Percentiles rank a stretch among this genome's conserved stretches.
These are phyloP conservation scores for Globisporangium parvum DNA, from an alignment of 352 stramenopile species.

Conservation along the genomic window DNA sequence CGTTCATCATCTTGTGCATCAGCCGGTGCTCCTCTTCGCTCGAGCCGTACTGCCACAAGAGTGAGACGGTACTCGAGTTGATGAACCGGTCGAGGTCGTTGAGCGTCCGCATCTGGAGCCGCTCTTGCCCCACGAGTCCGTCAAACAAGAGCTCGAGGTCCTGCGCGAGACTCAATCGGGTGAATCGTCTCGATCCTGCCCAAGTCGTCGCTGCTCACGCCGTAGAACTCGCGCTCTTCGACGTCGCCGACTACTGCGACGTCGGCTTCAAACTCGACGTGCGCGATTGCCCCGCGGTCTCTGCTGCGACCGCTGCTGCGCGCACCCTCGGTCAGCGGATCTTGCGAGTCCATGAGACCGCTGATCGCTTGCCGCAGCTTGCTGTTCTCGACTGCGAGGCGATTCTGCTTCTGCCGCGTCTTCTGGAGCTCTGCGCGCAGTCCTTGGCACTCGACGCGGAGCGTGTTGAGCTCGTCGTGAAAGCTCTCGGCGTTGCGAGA, in stretches of 20 bases:
- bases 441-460: conserved; percentile 26
- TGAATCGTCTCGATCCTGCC: conserved; percentile 31
- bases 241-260: conserved; percentile 22
- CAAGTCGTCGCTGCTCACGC: conserved; percentile 30
- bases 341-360: conserved; percentile 27
- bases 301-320: conserved; percentile 8
- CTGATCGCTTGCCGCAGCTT: conserved; percentile 38
- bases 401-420: conserved; percentile 39
- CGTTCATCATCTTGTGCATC: conserved; percentile 51
- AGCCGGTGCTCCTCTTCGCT: conserved; percentile 38
- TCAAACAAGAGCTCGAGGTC: conserved; percentile 60
- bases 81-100: conserved; percentile 67
- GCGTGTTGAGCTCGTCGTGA: conserved; percentile 23
- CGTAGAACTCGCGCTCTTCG: conserved; percentile 49
- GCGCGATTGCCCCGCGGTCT: conserved; percentile 7
- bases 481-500: conserved; percentile 25
- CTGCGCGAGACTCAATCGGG: conserved; percentile 39
- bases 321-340: background rate
- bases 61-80: conserved; percentile 52
- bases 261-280: conserved; percentile 24
- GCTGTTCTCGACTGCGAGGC: conserved; percentile 43
- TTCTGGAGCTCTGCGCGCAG: conserved; percentile 53
- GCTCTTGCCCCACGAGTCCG: conserved; percentile 32
- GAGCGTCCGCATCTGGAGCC: conserved; percentile 29
- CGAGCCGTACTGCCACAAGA: conserved; percentile 66